Evolutionary conservation across 176 grass and related monocot species (phyloP), one percentile per base, ranked within the genome.

Genomic region (Secale cereale): DNA sequence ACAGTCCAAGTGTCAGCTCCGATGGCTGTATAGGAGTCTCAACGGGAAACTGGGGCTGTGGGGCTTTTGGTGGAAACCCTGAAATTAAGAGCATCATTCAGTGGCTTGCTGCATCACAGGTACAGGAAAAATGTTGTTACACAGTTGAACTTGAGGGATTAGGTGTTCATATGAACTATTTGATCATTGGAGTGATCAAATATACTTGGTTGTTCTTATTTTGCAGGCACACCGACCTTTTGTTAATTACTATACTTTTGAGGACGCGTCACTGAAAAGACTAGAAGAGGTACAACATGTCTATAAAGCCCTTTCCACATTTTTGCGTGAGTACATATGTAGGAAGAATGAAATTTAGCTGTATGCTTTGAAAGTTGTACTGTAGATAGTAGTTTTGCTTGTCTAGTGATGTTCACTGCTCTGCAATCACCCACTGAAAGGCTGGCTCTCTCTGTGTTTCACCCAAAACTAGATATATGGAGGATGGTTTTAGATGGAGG

Each of bases 41-140:
- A 80, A 95, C 96, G 50, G 96, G 96, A 89, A 98, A 98, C 70
- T 98, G 96, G 96, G 96, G 96, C 40, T 98, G 93, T 20, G 96
- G 96, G 6, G 93, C 84, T 59, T 98, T 98, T 91, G 91, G 96
- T 56, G 96, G 93, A 84, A 81, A 98, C 50, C 93, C 93, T 86
- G 91, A 95, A 92, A 89, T 94, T 70, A 98, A 98, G 82, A 91
- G 96, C 87, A 94, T 95, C 71, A 86, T 98, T 78, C 96, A 98
- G 70, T 98, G 96, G 96, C 85, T 98, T 79, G 93, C 91, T 74
- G 93, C 96, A 52, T 95, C 96, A 30, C 93, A 98, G 96, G 96
- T 94, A 91, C 39, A 37, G 25, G 22, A 3, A 45, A 78, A 41
- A 57, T 77, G 12, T 76, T 35, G 68, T 25, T 8, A 46, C 50